Conservation (phyloP, 176 grass and related monocot species). For the Luzula sylvatica region DNA sequence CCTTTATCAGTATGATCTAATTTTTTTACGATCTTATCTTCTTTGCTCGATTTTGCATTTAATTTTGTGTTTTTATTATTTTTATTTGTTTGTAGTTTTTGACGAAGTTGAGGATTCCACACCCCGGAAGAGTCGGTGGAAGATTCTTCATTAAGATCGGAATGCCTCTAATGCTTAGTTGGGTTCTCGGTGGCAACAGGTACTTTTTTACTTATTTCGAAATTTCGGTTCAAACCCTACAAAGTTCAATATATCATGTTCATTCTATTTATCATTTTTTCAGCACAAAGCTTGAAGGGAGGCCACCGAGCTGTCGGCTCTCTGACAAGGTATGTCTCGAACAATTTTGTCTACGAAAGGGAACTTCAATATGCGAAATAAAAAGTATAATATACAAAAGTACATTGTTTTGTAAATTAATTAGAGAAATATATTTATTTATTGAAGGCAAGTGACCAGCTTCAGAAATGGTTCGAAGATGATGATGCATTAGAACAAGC, state of each 20-base stretch:
- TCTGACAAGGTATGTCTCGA: conserved; percentile 68
- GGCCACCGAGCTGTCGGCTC: conserved; percentile 70
- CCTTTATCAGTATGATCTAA: conserved; percentile 73
- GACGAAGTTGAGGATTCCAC: conserved; percentile 84
- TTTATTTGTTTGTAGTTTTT: conserved; percentile 52
- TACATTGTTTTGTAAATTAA: neutral
- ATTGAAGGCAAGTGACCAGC: conserved; percentile 79
- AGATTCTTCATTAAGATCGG: conserved; percentile 76
- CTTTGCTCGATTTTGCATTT: neutral
- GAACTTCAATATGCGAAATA: neutral
- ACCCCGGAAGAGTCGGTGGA: conserved; percentile 85
- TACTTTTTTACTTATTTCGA: conserved; percentile 31
- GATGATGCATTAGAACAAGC: conserved; percentile 88
- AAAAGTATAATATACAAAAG: neutral
- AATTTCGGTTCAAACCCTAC: neutral
- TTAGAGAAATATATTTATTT: conserved; percentile 24
- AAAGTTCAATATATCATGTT: neutral
- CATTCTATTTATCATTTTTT: conserved; percentile 11
- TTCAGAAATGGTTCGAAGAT: conserved; percentile 82
- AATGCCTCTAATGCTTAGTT: conserved; percentile 91
- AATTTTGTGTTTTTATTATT: conserved; percentile 14
- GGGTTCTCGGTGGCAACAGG: conserved; percentile 95
- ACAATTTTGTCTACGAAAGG: neutral
- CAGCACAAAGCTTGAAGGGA: conserved; percentile 82
- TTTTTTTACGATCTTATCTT: neutral